These are phyloP conservation scores for Populus euphratica DNA, from an alignment of 345 rosid genomes.

Conservation along the genomic window DNA sequence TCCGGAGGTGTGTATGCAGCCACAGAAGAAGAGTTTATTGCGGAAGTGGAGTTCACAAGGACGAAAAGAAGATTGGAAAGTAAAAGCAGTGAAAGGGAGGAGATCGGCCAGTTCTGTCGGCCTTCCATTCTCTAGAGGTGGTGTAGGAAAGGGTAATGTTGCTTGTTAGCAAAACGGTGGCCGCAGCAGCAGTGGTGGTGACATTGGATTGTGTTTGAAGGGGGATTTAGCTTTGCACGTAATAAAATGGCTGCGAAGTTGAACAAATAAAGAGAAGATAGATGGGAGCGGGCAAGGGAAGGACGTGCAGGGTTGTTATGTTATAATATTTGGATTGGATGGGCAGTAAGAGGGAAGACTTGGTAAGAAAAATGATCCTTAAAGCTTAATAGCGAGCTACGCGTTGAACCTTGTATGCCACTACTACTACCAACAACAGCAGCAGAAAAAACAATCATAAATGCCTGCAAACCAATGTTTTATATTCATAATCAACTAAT, in stretches of 20 bases:
- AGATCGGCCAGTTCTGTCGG: constrained; percentile 4
- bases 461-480: not conserved
- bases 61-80: constrained; percentile 17
- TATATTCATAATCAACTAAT: no score
- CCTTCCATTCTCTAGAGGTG: constrained; percentile 36
- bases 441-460: not conserved
- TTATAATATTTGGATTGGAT: not conserved
- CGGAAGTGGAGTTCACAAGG: not conserved
- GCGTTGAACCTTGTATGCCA: constrained; percentile 29
- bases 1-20: constrained; percentile 44
- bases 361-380: not conserved
- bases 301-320: constrained; percentile 46
- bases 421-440: not conserved
- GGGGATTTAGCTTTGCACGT: constrained; percentile 9
- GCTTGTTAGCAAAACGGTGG: not conserved
- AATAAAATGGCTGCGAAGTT: not conserved
- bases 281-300: constrained; percentile 40
- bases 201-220: not conserved
- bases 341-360: constrained; percentile 9
- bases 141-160: not conserved
- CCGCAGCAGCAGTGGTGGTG: not conserved
- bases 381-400: constrained; percentile 18
- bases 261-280: constrained; percentile 11
- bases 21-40: constrained; percentile 4
- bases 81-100: constrained; percentile 14